Percentiles rank a stretch among this genome's conserved stretches.
Evolutionary conservation across 441 rosid genomes (phyloP).

Genomic region (Aleurites moluccanus): DNA sequence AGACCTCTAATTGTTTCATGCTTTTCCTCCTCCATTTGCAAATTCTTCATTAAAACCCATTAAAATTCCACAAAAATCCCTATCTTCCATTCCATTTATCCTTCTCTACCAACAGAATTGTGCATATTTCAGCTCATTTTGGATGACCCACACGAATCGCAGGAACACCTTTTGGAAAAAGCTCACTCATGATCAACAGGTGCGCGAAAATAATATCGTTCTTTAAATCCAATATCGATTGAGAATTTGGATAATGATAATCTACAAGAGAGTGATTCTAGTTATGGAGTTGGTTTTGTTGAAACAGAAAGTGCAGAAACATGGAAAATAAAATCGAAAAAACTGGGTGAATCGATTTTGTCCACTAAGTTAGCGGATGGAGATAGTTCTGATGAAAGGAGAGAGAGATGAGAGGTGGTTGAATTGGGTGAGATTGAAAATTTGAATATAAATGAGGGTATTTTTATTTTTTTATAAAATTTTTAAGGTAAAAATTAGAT

Average conservation of each 20-base stretch:
- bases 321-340: slow-evolving; percentile 28
- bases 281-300: slow-evolving; percentile 20
- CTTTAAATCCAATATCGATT: slow-evolving; percentile 26
- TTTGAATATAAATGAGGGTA: too few relatives aligned
- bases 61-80: slow-evolving; percentile 22
- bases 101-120: slow-evolving; percentile 17
- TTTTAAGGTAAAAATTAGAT: too few relatives aligned
- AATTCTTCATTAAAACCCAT: slow-evolving; percentile 24
- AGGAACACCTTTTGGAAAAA: slow-evolving; percentile 75
- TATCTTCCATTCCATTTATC: slow-evolving; percentile 27
- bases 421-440: too few relatives aligned
- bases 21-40: slow-evolving; percentile 35
- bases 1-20: slow-evolving; percentile 21
- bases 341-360: slow-evolving; percentile 48
- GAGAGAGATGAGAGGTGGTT: too few relatives aligned
- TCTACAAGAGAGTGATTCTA: slow-evolving; percentile 21
- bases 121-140: slow-evolving; percentile 56
- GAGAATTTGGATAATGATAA: slow-evolving; percentile 26
- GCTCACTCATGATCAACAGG: slow-evolving; percentile 54
- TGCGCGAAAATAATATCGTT: slow-evolving; percentile 39
- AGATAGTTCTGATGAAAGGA: too few relatives aligned
- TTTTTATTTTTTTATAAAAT: too few relatives aligned
- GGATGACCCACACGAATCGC: slow-evolving; percentile 52
- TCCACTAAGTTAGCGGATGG: slow-evolving; percentile 57
- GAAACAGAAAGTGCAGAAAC: slow-evolving; percentile 28